Evolutionary conservation across 179 eudicot genomes (phyloP), one percentile per base, ranked within the genome.

Genomic region (Heliamphora pulchella): DNA sequence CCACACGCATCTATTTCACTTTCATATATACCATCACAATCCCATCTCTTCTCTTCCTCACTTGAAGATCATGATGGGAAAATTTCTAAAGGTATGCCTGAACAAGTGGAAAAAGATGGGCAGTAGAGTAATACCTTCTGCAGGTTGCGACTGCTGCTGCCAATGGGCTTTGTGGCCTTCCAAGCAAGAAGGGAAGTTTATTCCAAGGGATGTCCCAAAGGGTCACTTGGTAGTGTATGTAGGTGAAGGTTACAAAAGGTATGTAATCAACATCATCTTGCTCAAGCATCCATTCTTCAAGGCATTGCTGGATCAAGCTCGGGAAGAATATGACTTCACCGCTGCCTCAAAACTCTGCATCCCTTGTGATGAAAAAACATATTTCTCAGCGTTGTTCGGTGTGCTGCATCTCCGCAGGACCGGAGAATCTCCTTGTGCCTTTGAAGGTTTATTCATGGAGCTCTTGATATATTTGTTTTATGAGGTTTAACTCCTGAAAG

Each of bases 161-260:
- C 54, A 78, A 57, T 84, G 87, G 90, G 81, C 80, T 17, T 13
- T 84, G 57, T n/a, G n/a, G n/a, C n/a, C n/a, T n/a, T n/a, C n/a
- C n/a, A n/a, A n/a, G n/a, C 79, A 83, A 41, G 82, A 85, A 65
- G 86, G 86, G 72, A 75, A 84, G 59, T 46, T 53, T 43, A 87
- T 89, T 59, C 93, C 93, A 13, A 87, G 83, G 46, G 93, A 88
- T 77, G 93, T 90, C 44, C 93, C 93, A 1, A 89, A 86, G 81
- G 93, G 93, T 22, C 93, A 90, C 79, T 51, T 89, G 86, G 93
- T 86, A 48, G 90, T 90, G 13, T 90, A 89, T 74, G 90, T 90
- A 31, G 93, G 93, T 3, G 82, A 86, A 77, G 77, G 73, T 67
- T 83, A 83, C 50, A 86, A 79, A 80, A 89, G 93, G 69, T 87